phyloP scores from a whole-genome alignment of 2,329 filamentous ascomycete species.

The Aspergillus phoenicis region DNA sequence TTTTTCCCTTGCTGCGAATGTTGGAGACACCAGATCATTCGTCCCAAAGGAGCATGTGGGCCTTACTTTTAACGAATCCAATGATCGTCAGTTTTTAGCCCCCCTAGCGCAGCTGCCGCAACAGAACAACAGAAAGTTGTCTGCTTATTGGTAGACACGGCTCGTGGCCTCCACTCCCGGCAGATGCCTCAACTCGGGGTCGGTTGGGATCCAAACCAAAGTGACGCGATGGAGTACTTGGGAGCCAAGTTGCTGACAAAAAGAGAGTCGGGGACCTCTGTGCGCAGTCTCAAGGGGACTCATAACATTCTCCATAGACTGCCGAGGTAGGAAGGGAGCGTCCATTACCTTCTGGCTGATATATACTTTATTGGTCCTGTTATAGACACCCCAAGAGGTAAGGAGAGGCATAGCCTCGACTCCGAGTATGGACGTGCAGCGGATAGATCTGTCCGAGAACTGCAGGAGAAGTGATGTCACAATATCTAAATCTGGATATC shows the following conservation, averaged over 20 bases:
- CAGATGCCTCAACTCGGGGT: background rate
- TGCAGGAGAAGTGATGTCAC: background rate
- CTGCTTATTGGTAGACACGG: background rate
- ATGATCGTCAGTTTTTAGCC: conserved; percentile 1
- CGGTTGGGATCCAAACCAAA: background rate
- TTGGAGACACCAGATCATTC: background rate
- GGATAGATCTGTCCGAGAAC: background rate
- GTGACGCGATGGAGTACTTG: background rate
- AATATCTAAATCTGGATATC: conserved; percentile 3
- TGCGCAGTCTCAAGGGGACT: background rate
- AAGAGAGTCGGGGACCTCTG: background rate
- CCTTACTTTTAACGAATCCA: background rate
- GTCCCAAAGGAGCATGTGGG: background rate
- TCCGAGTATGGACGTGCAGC: too few species aligned
- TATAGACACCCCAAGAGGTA: background rate
- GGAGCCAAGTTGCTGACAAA: background rate
- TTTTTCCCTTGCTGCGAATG: background rate
- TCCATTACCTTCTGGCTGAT: background rate
- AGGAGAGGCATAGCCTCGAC: background rate
- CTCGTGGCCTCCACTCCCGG: background rate
- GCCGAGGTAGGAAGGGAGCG: too few species aligned
- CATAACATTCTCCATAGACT: background rate
- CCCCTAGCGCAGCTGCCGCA: conserved; percentile 6
- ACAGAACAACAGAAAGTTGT: background rate
- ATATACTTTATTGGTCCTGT: background rate